Evolutionary conservation across 2,329 filamentous ascomycete species (phyloP).

Genomic region (Xylaria polymorpha): DNA sequence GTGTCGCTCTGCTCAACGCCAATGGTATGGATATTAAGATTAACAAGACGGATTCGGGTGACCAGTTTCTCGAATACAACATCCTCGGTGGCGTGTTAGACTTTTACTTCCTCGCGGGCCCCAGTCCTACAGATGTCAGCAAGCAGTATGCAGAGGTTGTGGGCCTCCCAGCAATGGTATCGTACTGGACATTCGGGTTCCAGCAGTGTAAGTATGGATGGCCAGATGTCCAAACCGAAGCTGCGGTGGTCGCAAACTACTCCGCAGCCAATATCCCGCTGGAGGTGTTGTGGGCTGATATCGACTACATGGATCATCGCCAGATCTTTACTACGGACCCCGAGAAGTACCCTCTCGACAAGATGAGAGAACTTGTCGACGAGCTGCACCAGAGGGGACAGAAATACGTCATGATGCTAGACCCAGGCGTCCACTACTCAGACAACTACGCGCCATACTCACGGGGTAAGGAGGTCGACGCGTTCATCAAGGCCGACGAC

Average conservation of each 20-base stretch:
- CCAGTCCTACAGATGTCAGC: slow-evolving; percentile 60
- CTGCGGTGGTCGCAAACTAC: slow-evolving; percentile 68
- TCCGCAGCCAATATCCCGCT: slow-evolving; percentile 66
- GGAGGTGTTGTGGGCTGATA: slow-evolving; percentile 70
- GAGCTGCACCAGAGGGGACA: slow-evolving; percentile 70
- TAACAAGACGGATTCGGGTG: slow-evolving; percentile 51
- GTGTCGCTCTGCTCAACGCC: slow-evolving; percentile 71
- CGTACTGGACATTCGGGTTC: slow-evolving; percentile 65
- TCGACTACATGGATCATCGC: slow-evolving; percentile 64
- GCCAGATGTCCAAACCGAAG: slow-evolving; percentile 65
- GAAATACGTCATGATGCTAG: slow-evolving; percentile 74
- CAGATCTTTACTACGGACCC: slow-evolving; percentile 66
- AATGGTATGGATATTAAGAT: slow-evolving; percentile 72
- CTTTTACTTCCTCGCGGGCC: slow-evolving; percentile 64
- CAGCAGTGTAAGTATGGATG: slow-evolving; percentile 66
- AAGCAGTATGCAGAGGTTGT: slow-evolving; percentile 62
- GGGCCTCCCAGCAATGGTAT: slow-evolving; percentile 62
- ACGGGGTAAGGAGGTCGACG: slow-evolving; percentile 55
- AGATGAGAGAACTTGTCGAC: slow-evolving; percentile 68
- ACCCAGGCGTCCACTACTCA: slow-evolving; percentile 60
- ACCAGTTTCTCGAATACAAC: slow-evolving; percentile 77
- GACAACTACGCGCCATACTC: slow-evolving; percentile 47
- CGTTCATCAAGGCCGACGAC: slow-evolving; percentile 55
- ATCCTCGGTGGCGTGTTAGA: slow-evolving; percentile 73
- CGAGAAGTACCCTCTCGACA: slow-evolving; percentile 62